Evolutionary conservation across 805 yeast genomes (phyloP).

Genomic region (Wickerhamiella parazyma): DNA sequence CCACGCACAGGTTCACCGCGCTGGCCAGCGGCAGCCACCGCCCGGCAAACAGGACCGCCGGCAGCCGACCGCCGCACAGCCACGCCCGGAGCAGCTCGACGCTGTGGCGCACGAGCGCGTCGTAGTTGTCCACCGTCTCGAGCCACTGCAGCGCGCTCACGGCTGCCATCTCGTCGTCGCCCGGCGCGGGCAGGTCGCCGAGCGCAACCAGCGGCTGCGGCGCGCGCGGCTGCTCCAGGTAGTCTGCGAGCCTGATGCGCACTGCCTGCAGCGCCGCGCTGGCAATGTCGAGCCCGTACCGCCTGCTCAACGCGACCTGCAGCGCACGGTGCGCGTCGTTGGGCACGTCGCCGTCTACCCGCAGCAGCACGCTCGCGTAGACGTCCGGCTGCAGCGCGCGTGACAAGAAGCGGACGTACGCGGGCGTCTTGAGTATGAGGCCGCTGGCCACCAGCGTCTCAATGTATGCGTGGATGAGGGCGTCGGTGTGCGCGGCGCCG

Average conservation of each 20-base stretch:
- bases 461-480: slow-evolving; percentile 2
- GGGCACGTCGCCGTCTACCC: background rate
- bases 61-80: background rate
- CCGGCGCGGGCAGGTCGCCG: background rate
- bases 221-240: background rate
- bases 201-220: background rate
- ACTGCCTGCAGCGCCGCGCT: background rate
- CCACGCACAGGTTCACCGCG: background rate
- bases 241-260: background rate
- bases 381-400: background rate
- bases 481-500: background rate
- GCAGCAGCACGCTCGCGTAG: background rate
- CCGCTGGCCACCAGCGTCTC: background rate
- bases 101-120: background rate
- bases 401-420: slow-evolving; percentile 2
- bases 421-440: background rate
- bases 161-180: background rate
- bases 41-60: background rate
- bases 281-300: background rate
- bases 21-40: background rate
- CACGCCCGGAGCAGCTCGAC: background rate
- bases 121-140: slow-evolving; percentile 1
- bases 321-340: background rate
- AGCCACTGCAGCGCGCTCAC: slow-evolving; percentile 1
- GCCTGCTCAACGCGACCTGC: background rate